These are phyloP conservation scores for Auricularia sp. DNA, from an alignment of 768 basidiomycete genomes.

Conservation along the genomic window DNA sequence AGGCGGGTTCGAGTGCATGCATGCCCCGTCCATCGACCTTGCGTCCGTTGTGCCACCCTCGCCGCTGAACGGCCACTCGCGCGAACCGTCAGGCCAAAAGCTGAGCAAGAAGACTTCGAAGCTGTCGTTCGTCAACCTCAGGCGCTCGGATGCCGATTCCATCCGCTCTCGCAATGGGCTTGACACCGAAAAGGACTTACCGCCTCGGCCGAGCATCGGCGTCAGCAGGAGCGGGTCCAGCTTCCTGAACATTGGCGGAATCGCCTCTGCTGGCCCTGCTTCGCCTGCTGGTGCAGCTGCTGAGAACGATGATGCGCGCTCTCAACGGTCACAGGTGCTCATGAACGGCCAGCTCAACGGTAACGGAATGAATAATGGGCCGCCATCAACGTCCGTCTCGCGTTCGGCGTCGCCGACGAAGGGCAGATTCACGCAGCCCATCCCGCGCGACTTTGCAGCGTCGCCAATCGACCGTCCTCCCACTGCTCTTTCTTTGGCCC, in stretches of 20 bases:
- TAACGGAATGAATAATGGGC: not conserved
- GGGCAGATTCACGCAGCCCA: constrained; percentile 62
- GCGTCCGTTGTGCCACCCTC: constrained; percentile 40
- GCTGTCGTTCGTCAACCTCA: constrained; percentile 58
- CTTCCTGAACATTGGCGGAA: not conserved
- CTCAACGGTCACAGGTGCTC: not conserved
- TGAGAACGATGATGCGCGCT: not conserved
- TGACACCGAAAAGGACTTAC: constrained; percentile 6
- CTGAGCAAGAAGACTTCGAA: constrained; percentile 68
- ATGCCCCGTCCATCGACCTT: constrained; percentile 87
- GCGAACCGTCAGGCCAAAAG: not conserved
- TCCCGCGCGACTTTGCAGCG: constrained; percentile 58
- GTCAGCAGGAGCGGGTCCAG: not conserved
- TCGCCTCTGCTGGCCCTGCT: not conserved
- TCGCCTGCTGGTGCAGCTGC: not conserved
- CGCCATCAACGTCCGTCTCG: not conserved
- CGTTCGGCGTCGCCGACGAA: constrained; percentile 45
- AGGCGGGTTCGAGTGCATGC: constrained; percentile 91
- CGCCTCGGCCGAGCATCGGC: not conserved
- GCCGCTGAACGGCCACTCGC: not conserved
- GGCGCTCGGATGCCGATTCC: constrained; percentile 54
- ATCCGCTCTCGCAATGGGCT: constrained; percentile 57
- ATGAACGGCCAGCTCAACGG: not conserved
- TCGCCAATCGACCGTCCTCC: constrained; percentile 17
- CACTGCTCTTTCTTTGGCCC: not conserved